Base-by-base conservation (phyloP, 345 rosid genomes). In the Cardamine resedifolia region DNA sequence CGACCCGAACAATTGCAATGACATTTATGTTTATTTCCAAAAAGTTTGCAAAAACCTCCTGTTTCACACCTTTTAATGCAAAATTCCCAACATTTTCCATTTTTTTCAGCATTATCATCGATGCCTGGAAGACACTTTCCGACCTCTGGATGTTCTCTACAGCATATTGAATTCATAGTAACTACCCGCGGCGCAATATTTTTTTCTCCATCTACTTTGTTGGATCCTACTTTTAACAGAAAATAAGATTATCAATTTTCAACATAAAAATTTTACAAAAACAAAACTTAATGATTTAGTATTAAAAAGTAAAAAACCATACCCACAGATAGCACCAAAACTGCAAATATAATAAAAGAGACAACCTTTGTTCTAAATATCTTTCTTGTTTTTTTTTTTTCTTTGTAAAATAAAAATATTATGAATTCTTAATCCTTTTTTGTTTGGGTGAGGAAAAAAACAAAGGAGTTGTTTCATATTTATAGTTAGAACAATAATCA, bases 1-100 rank as follows among this genome's bases (percentile, higher is more conserved):
- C 14, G 3, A 26, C 5, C 33, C 3, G 2, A 31, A 64, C 48
- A 63, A 21, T 16, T 11, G 24, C 65, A 73, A 33, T 73, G 64
- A 23, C 64, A 73, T 4, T 10, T 14, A 24, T 45, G 58, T 44
- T 43, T 63, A 0, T 31, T 4, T 20, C 65, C 50, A 33, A 64
- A 43, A 23, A 7, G 33, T 64, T 64, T 64, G 16, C 77, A 73
- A 2, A 44, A 31, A 8, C 50, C 65, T 20, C 58, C 58, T 55
- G 5, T 73, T 26, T 8, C 10, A 3, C 71, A 73, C 0, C 11
- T 50, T 41, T 23, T 26, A 12, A 53, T 10, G 51, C 71, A 73
- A 21, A 15, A 73, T 12, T 24, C 44, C 77, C 58, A 73, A 4
- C 71, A 73, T 44, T 21, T 72, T 23, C 58, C 70, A 5, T 63